Evolutionary conservation across 2,329 filamentous ascomycete genomes (phyloP).

Genomic region (Emmonsia crescens): DNA sequence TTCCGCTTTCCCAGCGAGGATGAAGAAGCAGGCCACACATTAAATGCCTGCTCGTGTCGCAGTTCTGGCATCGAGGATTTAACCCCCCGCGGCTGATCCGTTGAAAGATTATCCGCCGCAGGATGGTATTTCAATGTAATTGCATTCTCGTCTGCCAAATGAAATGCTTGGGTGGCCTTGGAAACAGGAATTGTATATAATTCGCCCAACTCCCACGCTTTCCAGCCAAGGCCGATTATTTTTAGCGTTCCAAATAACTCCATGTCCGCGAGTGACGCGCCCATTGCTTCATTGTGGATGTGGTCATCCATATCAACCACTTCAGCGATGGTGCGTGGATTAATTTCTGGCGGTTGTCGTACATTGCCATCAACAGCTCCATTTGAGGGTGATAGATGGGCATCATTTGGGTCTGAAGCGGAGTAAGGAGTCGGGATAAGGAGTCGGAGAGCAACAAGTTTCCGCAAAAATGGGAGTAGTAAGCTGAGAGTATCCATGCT

Average conservation of each 20-base stretch:
- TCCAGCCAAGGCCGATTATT: slow-evolving; percentile 30
- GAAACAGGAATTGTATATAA: slow-evolving; percentile 24
- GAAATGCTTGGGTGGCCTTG: not conserved
- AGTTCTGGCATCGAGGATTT: not conserved
- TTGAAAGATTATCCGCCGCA: not conserved
- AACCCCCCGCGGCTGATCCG: not conserved
- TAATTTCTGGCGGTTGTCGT: slow-evolving; percentile 1
- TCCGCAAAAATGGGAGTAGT: slow-evolving; percentile 31
- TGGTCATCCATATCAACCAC: slow-evolving; percentile 30
- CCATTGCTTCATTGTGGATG: slow-evolving; percentile 22
- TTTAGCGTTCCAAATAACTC: slow-evolving; percentile 24
- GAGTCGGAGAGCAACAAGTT: slow-evolving; percentile 31
- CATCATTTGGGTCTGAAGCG: not conserved
- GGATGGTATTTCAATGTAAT: not conserved
- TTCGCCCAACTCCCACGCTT: slow-evolving; percentile 28
- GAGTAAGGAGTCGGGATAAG: slow-evolving; percentile 24
- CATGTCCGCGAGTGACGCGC: slow-evolving; percentile 23
- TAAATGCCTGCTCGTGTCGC: not conserved
- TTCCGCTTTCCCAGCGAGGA: slow-evolving; percentile 17
- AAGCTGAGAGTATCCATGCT: slow-evolving; percentile 30
- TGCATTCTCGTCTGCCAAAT: not conserved
- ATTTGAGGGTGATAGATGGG: not conserved
- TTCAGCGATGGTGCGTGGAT: slow-evolving; percentile 19
- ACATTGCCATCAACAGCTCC: not conserved
- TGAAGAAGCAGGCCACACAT: slow-evolving; percentile 7